These are phyloP conservation scores for Piromyces finnis DNA, from an alignment of 192 early-diverging fungal species.

Conservation along the genomic window DNA sequence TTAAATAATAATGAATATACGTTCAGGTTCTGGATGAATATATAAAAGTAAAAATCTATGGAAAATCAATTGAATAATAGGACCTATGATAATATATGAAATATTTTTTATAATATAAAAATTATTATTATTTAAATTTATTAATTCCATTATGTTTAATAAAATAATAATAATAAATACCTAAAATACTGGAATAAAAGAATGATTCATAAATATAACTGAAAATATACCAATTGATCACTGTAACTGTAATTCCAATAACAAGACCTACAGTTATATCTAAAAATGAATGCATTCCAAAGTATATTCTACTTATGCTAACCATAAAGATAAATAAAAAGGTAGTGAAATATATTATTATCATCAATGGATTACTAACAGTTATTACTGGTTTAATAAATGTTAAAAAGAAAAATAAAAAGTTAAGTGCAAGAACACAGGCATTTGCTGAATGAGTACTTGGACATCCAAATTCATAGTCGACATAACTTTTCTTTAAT, in stretches of 20 bases:
- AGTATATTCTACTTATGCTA: conserved; percentile 57
- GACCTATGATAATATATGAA: neutral
- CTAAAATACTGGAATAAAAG: neutral
- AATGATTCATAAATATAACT: neutral
- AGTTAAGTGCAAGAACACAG: conserved; percentile 39
- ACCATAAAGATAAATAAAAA: conserved; percentile 39
- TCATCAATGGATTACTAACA: conserved; percentile 3
- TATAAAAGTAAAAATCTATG: neutral
- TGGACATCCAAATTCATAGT: conserved; percentile 78
- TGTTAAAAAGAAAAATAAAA: conserved; percentile 6
- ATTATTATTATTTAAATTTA: too few species aligned
- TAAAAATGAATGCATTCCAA: conserved; percentile 72
- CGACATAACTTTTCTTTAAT: neutral
- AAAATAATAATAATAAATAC: neutral
- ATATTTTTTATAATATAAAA: too few species aligned
- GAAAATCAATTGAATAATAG: neutral
- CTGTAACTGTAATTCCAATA: conserved; percentile 40
- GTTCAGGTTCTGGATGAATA: neutral
- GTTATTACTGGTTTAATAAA: conserved; percentile 8
- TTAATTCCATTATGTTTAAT: neutral
- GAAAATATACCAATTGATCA: conserved; percentile 22
- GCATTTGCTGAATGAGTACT: conserved; percentile 78
- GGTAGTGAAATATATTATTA: conserved; percentile 20
- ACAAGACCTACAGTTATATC: conserved; percentile 53
- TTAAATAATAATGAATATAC: neutral